Conservation (phyloP, 1,139 yeast species). For the Tardiomyces depauwii region DNA sequence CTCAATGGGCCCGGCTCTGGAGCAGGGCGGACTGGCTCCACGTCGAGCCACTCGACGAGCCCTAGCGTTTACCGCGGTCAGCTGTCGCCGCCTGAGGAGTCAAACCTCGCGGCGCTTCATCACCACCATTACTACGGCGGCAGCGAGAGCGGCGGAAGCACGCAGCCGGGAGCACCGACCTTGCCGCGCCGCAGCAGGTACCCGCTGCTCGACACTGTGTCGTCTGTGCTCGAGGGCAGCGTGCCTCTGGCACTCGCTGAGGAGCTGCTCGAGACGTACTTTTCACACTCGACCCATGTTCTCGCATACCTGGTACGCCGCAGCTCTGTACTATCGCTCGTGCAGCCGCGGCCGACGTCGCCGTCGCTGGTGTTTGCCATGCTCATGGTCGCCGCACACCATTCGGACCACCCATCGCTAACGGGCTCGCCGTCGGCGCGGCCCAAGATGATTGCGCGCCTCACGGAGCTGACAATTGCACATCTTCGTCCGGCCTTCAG, state of each 20-base stretch:
- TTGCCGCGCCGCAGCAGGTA: constrained; percentile 9
- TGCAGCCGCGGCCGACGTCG: constrained; percentile 22
- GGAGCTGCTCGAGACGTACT: constrained; percentile 28
- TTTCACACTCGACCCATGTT: constrained; percentile 23
- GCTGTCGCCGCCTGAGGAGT: not conserved
- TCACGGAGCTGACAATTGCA: constrained; percentile 20
- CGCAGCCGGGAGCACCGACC: constrained; percentile 1
- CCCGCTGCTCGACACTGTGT: constrained; percentile 19
- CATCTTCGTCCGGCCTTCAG: constrained; percentile 17
- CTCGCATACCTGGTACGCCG: constrained; percentile 20
- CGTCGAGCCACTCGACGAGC: not conserved
- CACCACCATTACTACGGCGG: not conserved
- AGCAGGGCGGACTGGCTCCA: not conserved
- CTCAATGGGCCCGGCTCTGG: too few species aligned
- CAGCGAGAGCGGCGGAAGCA: constrained; percentile 1
- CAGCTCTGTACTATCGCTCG: constrained; percentile 12
- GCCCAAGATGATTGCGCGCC: constrained; percentile 17
- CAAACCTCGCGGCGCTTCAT: not conserved
- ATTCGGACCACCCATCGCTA: constrained; percentile 28
- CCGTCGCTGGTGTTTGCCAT: constrained; percentile 25
- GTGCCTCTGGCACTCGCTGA: constrained; percentile 26
- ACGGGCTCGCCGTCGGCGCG: constrained; percentile 22
- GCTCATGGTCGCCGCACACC: constrained; percentile 28
- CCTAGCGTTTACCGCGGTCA: not conserved
- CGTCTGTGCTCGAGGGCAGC: constrained; percentile 11